phyloP scores from a whole-genome alignment of 257 asterid genomes.

The Oldenlandia corymbosa region DNA sequence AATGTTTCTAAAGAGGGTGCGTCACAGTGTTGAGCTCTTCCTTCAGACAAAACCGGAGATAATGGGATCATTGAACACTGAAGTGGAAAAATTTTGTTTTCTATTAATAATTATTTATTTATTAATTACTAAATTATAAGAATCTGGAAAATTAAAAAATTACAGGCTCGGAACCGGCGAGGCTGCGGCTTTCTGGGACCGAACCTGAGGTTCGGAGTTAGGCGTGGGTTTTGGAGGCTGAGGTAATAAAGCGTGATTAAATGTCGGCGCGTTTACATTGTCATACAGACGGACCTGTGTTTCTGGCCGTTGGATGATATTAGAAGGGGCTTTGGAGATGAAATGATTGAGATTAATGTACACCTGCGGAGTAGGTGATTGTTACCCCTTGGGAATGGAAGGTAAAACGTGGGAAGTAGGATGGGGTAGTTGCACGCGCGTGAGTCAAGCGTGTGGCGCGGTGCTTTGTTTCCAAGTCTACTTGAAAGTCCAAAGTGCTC shows the following conservation, averaged over 20 bases:
- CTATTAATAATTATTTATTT: background rate
- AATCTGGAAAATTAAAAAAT: background rate
- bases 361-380: conserved; percentile 8
- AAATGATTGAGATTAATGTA: conserved; percentile 5
- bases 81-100: background rate
- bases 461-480: background rate
- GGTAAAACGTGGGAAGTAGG: background rate
- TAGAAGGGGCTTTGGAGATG: conserved; percentile 16
- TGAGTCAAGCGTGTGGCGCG: conserved; percentile 21
- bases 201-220: conserved; percentile 30
- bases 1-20: conserved; percentile 14
- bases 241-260: conserved; percentile 9
- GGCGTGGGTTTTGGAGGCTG: conserved; percentile 30
- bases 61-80: conserved; percentile 34
- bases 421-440: conserved; percentile 24
- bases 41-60: conserved; percentile 32
- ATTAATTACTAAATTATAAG: too few relatives aligned
- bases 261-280: conserved; percentile 23
- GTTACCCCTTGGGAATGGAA: background rate
- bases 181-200: conserved; percentile 24
- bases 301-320: conserved; percentile 32
- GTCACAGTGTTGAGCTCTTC: conserved; percentile 16
- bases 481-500: background rate
- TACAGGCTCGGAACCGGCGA: conserved; percentile 17
- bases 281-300: background rate